Base-by-base conservation (phyloP, 192 early-diverging fungal genomes). In the Tieghemiomyces parasiticus region DNA sequence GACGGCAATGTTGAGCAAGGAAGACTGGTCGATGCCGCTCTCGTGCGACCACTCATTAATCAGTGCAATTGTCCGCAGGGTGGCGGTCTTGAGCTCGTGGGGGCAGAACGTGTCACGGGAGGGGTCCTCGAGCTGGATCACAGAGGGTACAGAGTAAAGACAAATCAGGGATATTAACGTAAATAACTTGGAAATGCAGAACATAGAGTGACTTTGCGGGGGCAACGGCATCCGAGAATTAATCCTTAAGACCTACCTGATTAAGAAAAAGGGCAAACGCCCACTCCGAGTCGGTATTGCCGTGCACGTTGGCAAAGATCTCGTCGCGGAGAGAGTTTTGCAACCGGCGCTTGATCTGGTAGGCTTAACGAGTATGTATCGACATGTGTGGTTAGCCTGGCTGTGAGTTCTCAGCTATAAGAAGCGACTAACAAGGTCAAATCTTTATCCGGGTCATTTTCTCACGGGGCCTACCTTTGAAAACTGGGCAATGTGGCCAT, bases 271-370 rank as follows among this genome's bases (percentile, higher is more conserved):
- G 70, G 14, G 85, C 87, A 72, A 89, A 89, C 0, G 85, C 81
- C 72, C 83, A 83, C 67, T 89, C 87, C 6, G 85, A 87, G 67
- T 89, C 87, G 0, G 87, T 87, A 42, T 81, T 87, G 62, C 87
- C 87, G 59, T 89, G 81, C 1, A 89, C 73, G 9, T 75, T 68
- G 65, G 82, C 61, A 46, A 79, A 89, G 34, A 89, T 71, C 16
- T 86, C 79, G 38, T 89, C 87, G 16, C 66, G 59, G 24, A 89
- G 65, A 12, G 69, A 71, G 56, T 76, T 76, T 50, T 81, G 79
- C 30, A 89, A 70, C 35, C 66, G 65, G 32, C 87, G 77, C 61
- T 87, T 87, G 60, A 89, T 87, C 78, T 75, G 58, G 2, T 65
- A 59, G 14, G 22, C 14, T 20, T 49, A n/a, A 20, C 2, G 1